Conservation (phyloP, 163 green algal genomes). For the Scenedesmus sp. region DNA sequence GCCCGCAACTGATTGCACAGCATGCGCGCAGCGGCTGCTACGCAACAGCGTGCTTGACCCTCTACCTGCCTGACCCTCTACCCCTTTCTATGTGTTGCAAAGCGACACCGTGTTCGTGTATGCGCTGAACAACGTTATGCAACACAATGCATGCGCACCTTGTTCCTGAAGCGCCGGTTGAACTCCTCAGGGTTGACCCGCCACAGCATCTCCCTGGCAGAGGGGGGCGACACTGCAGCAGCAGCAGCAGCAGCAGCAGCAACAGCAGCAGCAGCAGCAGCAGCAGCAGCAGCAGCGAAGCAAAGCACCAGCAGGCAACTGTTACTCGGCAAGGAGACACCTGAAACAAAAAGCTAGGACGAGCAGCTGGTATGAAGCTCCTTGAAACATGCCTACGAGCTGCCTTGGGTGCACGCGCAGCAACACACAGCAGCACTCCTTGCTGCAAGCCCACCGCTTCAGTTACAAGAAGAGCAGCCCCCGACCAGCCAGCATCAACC, state of each 20-base stretch:
- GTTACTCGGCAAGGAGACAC: no score
- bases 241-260: conserved; percentile 15
- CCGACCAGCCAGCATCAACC: neutral
- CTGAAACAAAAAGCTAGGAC: no score
- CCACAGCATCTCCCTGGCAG: conserved; percentile 75
- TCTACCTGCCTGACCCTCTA: neutral
- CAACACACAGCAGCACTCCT: neutral
- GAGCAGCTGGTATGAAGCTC: no score
- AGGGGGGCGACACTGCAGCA: neutral
- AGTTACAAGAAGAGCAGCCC: neutral
- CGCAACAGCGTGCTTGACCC: neutral
- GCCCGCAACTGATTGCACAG: neutral
- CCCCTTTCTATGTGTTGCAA: no score
- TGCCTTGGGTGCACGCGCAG: no score
- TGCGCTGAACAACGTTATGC: neutral
- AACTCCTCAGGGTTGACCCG: conserved; percentile 88
- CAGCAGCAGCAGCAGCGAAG: neutral
- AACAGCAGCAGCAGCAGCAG: neutral
- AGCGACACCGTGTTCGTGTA: no score
- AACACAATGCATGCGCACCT: conserved; percentile 8
- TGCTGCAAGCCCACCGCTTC: neutral
- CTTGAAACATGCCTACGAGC: no score
- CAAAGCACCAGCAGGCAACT: neutral
- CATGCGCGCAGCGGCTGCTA: neutral
- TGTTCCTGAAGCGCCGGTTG: conserved; percentile 75